Conservation (phyloP, 768 basidiomycete genomes). For the Dentipellis fragilis region DNA sequence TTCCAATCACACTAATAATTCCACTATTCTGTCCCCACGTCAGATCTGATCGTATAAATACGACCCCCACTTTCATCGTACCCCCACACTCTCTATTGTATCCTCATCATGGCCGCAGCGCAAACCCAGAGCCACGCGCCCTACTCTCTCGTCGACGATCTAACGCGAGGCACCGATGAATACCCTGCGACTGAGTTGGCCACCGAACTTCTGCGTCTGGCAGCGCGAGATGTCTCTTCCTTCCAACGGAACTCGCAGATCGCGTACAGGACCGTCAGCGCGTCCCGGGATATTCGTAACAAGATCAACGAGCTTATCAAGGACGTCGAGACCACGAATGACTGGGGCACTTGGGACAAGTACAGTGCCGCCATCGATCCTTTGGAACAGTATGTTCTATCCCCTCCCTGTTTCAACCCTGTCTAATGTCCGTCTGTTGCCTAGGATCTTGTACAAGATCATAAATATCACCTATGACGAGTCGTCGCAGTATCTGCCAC, state of each 20-base stretch:
- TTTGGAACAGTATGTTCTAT: constrained; percentile 8
- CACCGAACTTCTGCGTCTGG: constrained; percentile 10
- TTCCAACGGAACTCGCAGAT: constrained; percentile 13
- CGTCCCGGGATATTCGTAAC: constrained; percentile 10
- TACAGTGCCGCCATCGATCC: constrained; percentile 13
- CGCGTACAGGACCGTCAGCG: constrained; percentile 11
- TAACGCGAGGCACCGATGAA: neutral
- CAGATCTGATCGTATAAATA: no score
- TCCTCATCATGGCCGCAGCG: no score
- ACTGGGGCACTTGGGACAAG: constrained; percentile 13
- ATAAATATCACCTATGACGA: neutral
- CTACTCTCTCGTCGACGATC: neutral
- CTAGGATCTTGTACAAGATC: neutral
- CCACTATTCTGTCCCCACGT: no score
- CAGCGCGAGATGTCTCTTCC: constrained; percentile 8
- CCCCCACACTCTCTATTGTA: no score
- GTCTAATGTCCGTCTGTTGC: neutral
- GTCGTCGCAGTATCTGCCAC: neutral
- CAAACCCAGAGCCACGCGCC: neutral
- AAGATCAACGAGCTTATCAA: constrained; percentile 10
- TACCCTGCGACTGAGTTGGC: constrained; percentile 9
- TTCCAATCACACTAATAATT: no score
- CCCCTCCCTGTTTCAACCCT: neutral
- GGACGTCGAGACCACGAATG: neutral
- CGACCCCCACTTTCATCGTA: no score